Base-by-base conservation (phyloP, 164 flowering plant genomes). In the Malania oleifera region DNA sequence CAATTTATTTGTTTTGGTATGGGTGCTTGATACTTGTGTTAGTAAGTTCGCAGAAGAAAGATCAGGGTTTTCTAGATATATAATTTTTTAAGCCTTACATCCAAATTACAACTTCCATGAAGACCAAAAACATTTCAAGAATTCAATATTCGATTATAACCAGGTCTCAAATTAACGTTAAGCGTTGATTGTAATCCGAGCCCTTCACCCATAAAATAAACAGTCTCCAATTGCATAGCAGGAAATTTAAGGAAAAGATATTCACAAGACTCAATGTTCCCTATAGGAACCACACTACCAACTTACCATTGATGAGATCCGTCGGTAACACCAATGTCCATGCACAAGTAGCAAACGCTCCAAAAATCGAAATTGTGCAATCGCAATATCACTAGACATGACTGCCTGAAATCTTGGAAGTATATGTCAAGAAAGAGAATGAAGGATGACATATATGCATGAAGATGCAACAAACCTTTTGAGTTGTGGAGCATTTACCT, bases 291-390 rank as follows among this genome's bases (percentile, higher is more conserved):
- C n/a, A n/a, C n/a, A n/a, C n/a, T 43, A 12, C 20, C 46, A 43
- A 43, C 46, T 25, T 72, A 83, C 88, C 88, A 83, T 83, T 18
- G 73, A 54, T 31, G 88, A 59, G 17, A 80, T 80, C 70, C 85
- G 72, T 58, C 79, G 60, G 59, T 80, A 83, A 66, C 85, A 83
- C 88, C 88, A 83, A 52, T 83, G 85, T n/a, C 88, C 85, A 64
- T 83, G 88, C 39, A 83, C 83, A 24, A 83, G 83, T 7, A 83
- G 69, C 52, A 83, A 56, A 20, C 83, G 80, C 65, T 80, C 83
- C 71, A 80, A 56, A 60, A 45, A 83, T 0, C 80, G 78, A 55
- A 83, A 83, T 60, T 83, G 83, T 8, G 83, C 83, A 35, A 83
- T 74, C 34, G 88, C 76, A 58, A 83, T 68, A 53, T 83, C 88